Base-by-base conservation (phyloP, 1,284 basidiomycete genomes). In the Pseudozyma sp. region DNA sequence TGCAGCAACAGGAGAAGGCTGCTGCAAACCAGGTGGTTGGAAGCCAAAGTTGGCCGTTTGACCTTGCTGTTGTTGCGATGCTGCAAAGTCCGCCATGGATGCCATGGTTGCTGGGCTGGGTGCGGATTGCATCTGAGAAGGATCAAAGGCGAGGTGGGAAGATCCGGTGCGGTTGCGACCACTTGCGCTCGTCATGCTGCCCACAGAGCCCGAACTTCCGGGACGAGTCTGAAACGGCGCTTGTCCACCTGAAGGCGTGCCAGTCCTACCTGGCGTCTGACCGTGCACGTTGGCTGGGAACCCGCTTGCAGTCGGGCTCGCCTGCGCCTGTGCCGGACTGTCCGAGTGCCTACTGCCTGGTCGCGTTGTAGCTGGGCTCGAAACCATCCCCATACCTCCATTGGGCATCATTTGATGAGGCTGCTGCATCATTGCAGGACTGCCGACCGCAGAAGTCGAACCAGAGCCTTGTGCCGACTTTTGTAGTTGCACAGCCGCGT, bases 401-500 rank as follows among this genome's bases (percentile, higher is more conserved):
- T 65, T 61, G n/a, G 59, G 39, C 61, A 59, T 58, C 25, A 31
- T 31, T 31, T 31, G 25, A 31, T 3, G 25, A 31, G 14, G 45
- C 14, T 47, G 45, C 50, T 52, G 34, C 59, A 60, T 59, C 34
- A 43, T 52, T 12, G 61, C 53, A 16, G 68, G 67, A 51, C 68
- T 65, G 36, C 62, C 59, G 10, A 50, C 40, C 1, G 48, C 52
- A 16, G 52, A 34, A 18, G 13, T 48, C 0, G 43, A n/a, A 10
- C 58, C 52, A 13, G 58, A 52, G 11, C 38, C 36, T 14, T 60
- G 53, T 49, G 57, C 50, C 1, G 39, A 18, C 51, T 65, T 70
- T 36, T 77, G 76, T 47, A 65, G 69, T 35, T 69, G 70, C 50
- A 62, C 25, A 10, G 60, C 76, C 10, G 70, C 67, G 36, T 63